Conservation (phyloP, 108 stramenopile species). For the Skeletonema marinoi region DNA sequence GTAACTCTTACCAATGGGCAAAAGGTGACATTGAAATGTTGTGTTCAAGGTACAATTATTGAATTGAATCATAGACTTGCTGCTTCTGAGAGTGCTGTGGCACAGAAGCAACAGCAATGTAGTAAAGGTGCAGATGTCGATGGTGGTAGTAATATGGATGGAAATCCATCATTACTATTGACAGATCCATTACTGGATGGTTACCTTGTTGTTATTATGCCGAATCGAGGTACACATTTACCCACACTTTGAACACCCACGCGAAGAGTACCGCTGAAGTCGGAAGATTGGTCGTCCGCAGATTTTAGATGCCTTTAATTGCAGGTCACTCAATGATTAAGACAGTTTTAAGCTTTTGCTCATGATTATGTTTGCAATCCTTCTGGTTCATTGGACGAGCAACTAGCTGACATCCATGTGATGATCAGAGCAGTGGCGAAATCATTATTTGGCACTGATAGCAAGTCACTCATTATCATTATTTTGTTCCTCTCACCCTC, state of each 20-base stretch:
- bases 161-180: slow-evolving; percentile 25
- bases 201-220: slow-evolving; percentile 74
- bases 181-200: slow-evolving; percentile 77
- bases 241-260: slow-evolving; percentile 16
- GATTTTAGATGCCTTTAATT: no score
- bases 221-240: slow-evolving; percentile 53
- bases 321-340: no score
- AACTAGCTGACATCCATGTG: no score
- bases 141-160: no score
- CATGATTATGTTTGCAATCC: no score
- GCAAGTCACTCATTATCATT: no score
- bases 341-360: no score
- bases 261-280: neutral
- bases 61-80: slow-evolving; percentile 61
- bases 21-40: slow-evolving; percentile 51
- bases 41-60: slow-evolving; percentile 73
- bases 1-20: slow-evolving; percentile 26
- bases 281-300: no score
- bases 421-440: no score
- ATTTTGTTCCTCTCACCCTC: no score
- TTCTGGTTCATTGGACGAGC: no score
- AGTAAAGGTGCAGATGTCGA: neutral
- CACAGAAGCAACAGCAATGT: neutral
- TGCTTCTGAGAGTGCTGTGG: slow-evolving; percentile 4
- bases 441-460: no score